A percentile compares a stretch with the other conserved stretches of the same genome.
Evolutionary conservation across 2,329 filamentous ascomycete genomes (phyloP).

Genomic region (Aspergillus jensenii): DNA sequence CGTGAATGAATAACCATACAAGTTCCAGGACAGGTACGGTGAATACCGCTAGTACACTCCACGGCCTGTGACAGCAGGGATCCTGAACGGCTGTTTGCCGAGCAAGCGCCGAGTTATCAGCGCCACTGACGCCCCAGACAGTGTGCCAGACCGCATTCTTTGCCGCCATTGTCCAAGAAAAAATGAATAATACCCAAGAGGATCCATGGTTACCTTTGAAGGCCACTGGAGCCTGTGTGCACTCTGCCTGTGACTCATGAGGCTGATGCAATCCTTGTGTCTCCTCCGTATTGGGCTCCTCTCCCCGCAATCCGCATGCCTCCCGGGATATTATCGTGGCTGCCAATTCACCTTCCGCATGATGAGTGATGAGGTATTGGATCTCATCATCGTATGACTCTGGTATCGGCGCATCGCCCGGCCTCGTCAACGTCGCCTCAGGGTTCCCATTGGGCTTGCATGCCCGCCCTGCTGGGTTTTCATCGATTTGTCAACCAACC

Average conservation of each 20-base stretch:
- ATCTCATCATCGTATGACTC: slow-evolving; percentile 24
- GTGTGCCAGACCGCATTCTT: neutral
- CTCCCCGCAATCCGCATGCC: slow-evolving; percentile 16
- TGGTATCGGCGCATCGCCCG: slow-evolving; percentile 3
- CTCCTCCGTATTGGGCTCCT: slow-evolving; percentile 1
- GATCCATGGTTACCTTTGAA: neutral
- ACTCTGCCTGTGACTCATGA: slow-evolving; percentile 15
- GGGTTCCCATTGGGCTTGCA: slow-evolving; percentile 17
- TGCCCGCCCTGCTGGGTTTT: slow-evolving; percentile 8
- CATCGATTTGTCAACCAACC: slow-evolving; percentile 17
- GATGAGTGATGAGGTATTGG: slow-evolving; percentile 24
- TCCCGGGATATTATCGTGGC: slow-evolving; percentile 26
- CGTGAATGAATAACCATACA: neutral
- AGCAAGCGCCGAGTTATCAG: slow-evolving; percentile 3
- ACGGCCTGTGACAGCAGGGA: neutral
- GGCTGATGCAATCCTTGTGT: slow-evolving; percentile 18
- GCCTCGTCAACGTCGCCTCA: slow-evolving; percentile 10
- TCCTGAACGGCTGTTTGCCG: neutral
- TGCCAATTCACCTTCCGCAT: neutral
- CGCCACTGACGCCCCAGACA: neutral
- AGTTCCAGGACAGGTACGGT: neutral
- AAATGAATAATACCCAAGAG: neutral
- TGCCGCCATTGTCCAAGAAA: neutral
- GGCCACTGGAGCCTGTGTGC: neutral
- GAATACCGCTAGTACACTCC: neutral